Base-by-base conservation (phyloP, 83 land plant genomes). In the Thuja plicata region DNA sequence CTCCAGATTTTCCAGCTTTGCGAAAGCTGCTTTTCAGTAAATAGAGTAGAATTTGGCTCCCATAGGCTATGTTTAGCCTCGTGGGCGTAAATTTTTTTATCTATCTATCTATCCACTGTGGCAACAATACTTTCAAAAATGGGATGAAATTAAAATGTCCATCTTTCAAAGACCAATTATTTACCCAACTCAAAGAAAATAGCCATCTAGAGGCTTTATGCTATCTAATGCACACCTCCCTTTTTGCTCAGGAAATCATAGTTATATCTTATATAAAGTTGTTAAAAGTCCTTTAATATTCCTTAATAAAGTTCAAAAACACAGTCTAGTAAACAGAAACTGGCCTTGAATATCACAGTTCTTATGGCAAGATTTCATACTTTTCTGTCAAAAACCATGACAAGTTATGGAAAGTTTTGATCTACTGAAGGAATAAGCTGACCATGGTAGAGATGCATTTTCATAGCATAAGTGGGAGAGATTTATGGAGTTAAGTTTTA, bases 1-100 rank as follows among this genome's bases (percentile, higher is more conserved):
- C 87, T 95, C 98, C 87, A 91, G 88, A 89, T 96, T 97, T 89
- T 96, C 94, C 76, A 90, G 92, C 86, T 94, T 97, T 84, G 97
- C 93, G 16, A 92, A 87, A 62, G 98, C 98, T 77, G 91, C 94
- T 37, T 79, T 57, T 24, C 90, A 91, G 91, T 94, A 87, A 94
- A 27, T 32, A n/a, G 87, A 24, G 43, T 57, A 43, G 87, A 16
- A 21, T 50, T 24, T 84, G 48, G 11, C n/a, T 78, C 5, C n/a
- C n/a, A n/a, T n/a, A n/a, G n/a, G n/a, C n/a, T n/a, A n/a, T n/a
- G n/a, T n/a, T n/a, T n/a, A n/a, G n/a, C n/a, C n/a, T n/a, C n/a
- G n/a, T n/a, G n/a, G n/a, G n/a, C n/a, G n/a, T n/a, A n/a, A n/a
- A n/a, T n/a, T n/a, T n/a, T n/a, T n/a, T n/a, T n/a, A n/a, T n/a